A percentile compares a stretch with the other conserved stretches of the same genome.
phyloP scores from a whole-genome alignment of 129 eudicot genomes.

The Dittrichia graveolens region DNA sequence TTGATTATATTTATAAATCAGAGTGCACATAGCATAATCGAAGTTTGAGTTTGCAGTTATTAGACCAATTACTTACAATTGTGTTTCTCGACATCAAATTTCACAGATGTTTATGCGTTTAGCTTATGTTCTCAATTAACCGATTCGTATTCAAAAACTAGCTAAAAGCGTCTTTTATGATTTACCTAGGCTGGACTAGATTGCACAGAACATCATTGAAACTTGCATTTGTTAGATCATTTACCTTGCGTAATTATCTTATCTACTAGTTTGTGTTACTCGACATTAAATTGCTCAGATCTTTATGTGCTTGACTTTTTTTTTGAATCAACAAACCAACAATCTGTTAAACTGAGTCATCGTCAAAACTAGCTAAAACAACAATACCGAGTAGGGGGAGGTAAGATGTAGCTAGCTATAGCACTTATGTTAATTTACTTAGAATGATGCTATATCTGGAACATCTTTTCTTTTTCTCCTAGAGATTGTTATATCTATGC shows the following conservation, averaged over 20 bases:
- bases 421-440: too few species aligned
- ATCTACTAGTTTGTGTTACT: too few species aligned
- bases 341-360: too few species aligned
- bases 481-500: slow-evolving; percentile 4
- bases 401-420: too few species aligned
- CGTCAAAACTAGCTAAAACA: too few species aligned
- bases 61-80: slow-evolving; percentile 14
- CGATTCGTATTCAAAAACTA: slow-evolving; percentile 15
- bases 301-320: too few species aligned
- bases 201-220: too few species aligned
- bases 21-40: neutral
- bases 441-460: neutral
- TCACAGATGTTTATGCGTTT: neutral
- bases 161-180: neutral
- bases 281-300: too few species aligned
- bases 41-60: neutral
- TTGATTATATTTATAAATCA: neutral
- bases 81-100: slow-evolving; percentile 3
- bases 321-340: too few species aligned
- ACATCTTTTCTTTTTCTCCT: neutral
- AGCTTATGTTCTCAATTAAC: neutral
- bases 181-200: neutral
- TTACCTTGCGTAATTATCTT: too few species aligned
- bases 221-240: too few species aligned
- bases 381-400: too few species aligned